These are phyloP conservation scores for Aspergillus leporis DNA, from an alignment of 495 filamentous ascomycete species.

Conservation along the genomic window DNA sequence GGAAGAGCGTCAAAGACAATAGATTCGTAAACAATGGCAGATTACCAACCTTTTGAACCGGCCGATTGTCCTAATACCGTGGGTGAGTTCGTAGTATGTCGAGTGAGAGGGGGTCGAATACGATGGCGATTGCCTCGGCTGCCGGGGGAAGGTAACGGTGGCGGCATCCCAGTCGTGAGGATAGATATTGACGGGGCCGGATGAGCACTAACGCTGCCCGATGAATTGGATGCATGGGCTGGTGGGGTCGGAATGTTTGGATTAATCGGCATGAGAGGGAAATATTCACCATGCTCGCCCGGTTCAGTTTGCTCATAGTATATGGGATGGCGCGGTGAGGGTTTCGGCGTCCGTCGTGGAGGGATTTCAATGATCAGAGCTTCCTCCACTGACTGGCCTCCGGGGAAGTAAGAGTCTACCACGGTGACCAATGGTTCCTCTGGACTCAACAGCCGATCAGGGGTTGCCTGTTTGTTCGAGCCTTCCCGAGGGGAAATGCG, in stretches of 20 bases:
- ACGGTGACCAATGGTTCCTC: conserved; percentile 81
- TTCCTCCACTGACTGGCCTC: conserved; percentile 86
- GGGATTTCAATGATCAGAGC: conserved; percentile 91
- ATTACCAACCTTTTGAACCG: conserved; percentile 30
- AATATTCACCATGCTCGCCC: conserved; percentile 82
- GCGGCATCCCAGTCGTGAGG: conserved; percentile 74
- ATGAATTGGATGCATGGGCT: conserved; percentile 40
- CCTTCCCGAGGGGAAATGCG: conserved; percentile 57
- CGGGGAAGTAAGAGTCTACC: conserved; percentile 83
- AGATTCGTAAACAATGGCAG: neutral
- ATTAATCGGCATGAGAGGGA: conserved; percentile 74
- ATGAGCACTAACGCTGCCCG: conserved; percentile 27
- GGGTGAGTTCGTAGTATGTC: conserved; percentile 82
- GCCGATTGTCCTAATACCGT: conserved; percentile 54
- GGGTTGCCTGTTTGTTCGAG: conserved; percentile 45
- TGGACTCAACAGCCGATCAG: conserved; percentile 73
- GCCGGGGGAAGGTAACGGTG: conserved; percentile 83
- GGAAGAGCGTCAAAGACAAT: neutral
- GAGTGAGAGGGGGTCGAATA: conserved; percentile 46
- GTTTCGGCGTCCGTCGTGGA: conserved; percentile 75
- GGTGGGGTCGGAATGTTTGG: conserved; percentile 38
- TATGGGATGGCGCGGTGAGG: conserved; percentile 65
- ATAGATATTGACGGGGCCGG: conserved; percentile 67
- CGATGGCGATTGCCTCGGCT: conserved; percentile 49
- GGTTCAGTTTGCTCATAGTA: conserved; percentile 66